Conservation (phyloP, 2,329 filamentous ascomycete genomes). For the Seiridium cupressi region DNA sequence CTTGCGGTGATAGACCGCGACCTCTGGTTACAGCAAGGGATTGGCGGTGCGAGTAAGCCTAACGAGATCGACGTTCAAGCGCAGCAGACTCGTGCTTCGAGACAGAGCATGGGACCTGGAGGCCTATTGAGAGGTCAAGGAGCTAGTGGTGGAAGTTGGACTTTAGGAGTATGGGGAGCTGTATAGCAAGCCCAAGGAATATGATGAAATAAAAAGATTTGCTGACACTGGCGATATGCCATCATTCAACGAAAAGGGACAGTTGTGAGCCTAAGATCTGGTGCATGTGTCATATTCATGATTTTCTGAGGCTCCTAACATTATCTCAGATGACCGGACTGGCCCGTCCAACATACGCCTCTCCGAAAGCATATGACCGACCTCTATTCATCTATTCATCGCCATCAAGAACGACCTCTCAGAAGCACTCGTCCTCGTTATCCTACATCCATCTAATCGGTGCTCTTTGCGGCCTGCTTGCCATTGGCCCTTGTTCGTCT, state of each 20-base stretch:
- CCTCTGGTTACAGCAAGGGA: constrained; percentile 66
- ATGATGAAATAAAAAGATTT: background rate
- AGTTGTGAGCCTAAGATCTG: too few species aligned
- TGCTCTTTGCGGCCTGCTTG: background rate
- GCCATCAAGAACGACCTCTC: too few species aligned
- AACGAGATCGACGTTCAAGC: constrained; percentile 58
- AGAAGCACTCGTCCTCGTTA: background rate
- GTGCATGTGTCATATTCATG: too few species aligned
- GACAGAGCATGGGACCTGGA: constrained; percentile 63
- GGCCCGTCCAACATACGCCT: too few species aligned
- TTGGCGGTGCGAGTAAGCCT: constrained; percentile 57
- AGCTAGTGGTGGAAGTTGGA: constrained; percentile 51
- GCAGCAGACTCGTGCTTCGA: constrained; percentile 38
- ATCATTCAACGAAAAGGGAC: too few species aligned
- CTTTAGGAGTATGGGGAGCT: constrained; percentile 61
- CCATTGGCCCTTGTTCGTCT: background rate
- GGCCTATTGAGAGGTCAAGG: constrained; percentile 42
- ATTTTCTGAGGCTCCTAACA: too few species aligned
- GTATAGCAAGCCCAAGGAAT: constrained; percentile 23
- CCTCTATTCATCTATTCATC: too few species aligned
- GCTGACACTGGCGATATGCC: too few species aligned
- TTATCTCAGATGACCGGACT: too few species aligned
- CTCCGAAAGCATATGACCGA: too few species aligned
- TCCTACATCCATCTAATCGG: background rate
- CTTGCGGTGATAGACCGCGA: constrained; percentile 71